These are phyloP conservation scores for Psidium friedrichsthalianum DNA, from an alignment of 345 rosid species.

Conservation along the genomic window DNA sequence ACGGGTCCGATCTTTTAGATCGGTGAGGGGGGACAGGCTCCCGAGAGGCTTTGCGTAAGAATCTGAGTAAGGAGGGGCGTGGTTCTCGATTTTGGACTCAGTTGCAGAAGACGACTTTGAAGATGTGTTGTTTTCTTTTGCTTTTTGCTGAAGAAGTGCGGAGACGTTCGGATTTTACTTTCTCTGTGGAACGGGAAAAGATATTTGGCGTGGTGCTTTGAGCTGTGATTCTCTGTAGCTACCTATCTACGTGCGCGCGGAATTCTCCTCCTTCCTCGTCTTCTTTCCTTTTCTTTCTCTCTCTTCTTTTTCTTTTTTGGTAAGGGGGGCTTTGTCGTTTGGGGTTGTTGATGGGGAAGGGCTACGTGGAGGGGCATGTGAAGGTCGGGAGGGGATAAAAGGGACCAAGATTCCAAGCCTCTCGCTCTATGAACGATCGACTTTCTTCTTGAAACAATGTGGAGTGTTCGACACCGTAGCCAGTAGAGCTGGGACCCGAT, in stretches of 20 bases:
- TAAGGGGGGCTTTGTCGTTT: background rate
- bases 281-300: background rate
- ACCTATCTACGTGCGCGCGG: background rate
- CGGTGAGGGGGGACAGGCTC: background rate
- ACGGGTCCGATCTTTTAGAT: constrained; percentile 13
- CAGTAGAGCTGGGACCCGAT: background rate
- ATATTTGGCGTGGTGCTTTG: background rate
- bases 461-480: background rate
- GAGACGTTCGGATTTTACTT: background rate
- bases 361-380: background rate
- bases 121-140: background rate
- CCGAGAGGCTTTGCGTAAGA: background rate
- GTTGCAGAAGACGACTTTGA: background rate
- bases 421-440: background rate
- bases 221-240: background rate
- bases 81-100: background rate
- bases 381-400: background rate
- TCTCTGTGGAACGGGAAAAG: background rate
- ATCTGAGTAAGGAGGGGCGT: background rate
- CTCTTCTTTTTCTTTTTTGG: background rate
- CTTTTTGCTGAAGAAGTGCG: background rate
- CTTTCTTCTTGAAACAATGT: background rate
- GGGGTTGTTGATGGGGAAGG: background rate
- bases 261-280: background rate
- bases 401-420: background rate